Evolutionary conservation across 495 filamentous ascomycete species (phyloP), one percentile per base, ranked within the genome.

Genomic region (Aspergillus heteromorphus): DNA sequence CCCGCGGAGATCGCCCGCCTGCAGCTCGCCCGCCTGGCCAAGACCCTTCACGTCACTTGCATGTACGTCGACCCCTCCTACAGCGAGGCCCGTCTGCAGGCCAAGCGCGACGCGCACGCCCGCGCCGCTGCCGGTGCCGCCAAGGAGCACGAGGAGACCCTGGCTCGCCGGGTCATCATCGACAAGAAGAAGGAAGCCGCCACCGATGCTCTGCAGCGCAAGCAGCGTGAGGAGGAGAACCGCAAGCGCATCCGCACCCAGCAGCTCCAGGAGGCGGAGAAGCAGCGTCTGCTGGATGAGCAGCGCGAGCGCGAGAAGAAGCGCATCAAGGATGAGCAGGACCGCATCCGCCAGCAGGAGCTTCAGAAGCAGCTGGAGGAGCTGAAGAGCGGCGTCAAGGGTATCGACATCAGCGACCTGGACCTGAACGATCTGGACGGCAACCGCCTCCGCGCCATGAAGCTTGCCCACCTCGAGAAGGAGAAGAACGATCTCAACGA

Each of bases 1-100:
- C 93, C 93, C 29, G 92, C 93, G 9, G 95, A 98, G 73, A 98
- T 98, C 68, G 91, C 97, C 57, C 89, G 93, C 57, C 87, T 92
- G 38, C 93, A 97, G 74, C 82, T 98, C 43, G 87, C 87, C 56
- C 91, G 93, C 47, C 79, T 98, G 30, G 87, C 93, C 31, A 96
- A 92, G 74, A 86, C 89, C 13, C 82, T 97, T 6, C 96, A 89
- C 73, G 79, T 93, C 38, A 92, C 95, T 30, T 96, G 89, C 73
- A 88, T 90, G 79, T 93, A 97, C 64, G 90, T 97, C 56, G 95
- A 98, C 62, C 87, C 92, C 0, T 79, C 83, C 3, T 92, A 92
- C 76, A 90, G 88, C 61, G 83, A 90, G 65, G 79, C 82, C 47
- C 89, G 87, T 58, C 74, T 83, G 53, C 82, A 88, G 67, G 86